phyloP scores from a whole-genome alignment of 2,329 filamentous ascomycete species.

The Alternaria longipes region DNA sequence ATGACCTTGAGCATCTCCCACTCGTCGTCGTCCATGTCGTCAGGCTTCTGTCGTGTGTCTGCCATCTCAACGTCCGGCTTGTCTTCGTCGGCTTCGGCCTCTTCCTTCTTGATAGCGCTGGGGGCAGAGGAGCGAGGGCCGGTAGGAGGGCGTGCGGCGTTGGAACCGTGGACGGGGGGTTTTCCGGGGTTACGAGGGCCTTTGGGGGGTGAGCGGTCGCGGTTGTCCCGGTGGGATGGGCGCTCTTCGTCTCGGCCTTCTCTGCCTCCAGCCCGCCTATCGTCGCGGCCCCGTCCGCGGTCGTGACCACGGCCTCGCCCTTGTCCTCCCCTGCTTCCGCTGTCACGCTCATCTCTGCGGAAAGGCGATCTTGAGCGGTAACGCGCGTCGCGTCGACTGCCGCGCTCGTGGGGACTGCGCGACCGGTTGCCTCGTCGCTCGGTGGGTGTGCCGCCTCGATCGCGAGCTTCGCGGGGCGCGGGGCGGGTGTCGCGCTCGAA shows the following conservation, averaged over 20 bases:
- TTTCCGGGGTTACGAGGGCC: slow-evolving; percentile 33
- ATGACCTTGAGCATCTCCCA: slow-evolving; percentile 84
- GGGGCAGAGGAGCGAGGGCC: slow-evolving; percentile 16
- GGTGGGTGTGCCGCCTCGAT: slow-evolving; percentile 34
- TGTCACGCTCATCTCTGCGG: slow-evolving; percentile 33
- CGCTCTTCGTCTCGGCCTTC: slow-evolving; percentile 21
- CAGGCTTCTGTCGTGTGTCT: slow-evolving; percentile 36
- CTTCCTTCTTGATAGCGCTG: slow-evolving; percentile 17
- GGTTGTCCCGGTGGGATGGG: slow-evolving; percentile 11
- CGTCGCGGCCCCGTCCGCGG: slow-evolving; percentile 24
- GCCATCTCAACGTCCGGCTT: slow-evolving; percentile 42
- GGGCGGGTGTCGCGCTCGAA: slow-evolving; percentile 31
- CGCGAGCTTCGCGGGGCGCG: slow-evolving; percentile 31
- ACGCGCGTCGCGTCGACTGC: slow-evolving; percentile 33
- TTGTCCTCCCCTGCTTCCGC: slow-evolving; percentile 22
- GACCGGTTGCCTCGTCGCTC: slow-evolving; percentile 43
- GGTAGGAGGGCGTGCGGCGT: slow-evolving; percentile 16
- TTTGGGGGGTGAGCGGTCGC: slow-evolving; percentile 33
- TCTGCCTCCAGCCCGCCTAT: slow-evolving; percentile 13
- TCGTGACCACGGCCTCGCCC: slow-evolving; percentile 19
- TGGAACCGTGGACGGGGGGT: slow-evolving; percentile 17
- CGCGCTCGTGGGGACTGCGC: slow-evolving; percentile 46
- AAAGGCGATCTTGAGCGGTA: slow-evolving; percentile 43
- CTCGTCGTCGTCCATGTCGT: slow-evolving; percentile 68
- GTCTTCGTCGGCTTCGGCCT: slow-evolving; percentile 14